Conservation (phyloP, 108 stramenopile species). For the Cyclotella kingstonii region DNA sequence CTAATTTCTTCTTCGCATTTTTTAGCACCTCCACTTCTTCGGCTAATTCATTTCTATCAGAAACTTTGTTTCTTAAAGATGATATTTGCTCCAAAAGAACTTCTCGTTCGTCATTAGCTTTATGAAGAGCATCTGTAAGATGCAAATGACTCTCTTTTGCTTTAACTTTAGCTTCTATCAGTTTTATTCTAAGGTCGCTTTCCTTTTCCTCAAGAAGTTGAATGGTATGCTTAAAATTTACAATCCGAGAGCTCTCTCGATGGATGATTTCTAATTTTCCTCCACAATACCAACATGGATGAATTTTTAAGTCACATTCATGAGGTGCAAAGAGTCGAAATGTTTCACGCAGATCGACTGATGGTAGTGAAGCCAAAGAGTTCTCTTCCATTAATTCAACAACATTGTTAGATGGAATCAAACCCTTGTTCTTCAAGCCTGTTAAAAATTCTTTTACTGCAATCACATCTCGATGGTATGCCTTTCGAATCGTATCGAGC, state of each 20-base stretch:
- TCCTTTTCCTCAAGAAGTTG: conserved; percentile 26
- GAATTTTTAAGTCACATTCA: conserved; percentile 42
- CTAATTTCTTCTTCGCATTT: conserved; percentile 10
- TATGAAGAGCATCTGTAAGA: conserved; percentile 10
- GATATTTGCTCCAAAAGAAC: conserved; percentile 33
- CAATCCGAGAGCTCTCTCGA: conserved; percentile 43
- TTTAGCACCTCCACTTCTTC: conserved; percentile 13
- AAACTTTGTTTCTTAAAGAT: conserved; percentile 24
- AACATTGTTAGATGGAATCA: background rate
- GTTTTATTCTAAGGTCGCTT: conserved; percentile 15
- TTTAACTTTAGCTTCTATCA: conserved; percentile 26
- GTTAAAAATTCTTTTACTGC: conserved; percentile 37
- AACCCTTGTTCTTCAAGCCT: conserved; percentile 11
- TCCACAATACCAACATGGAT: conserved; percentile 42
- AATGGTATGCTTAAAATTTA: conserved; percentile 35
- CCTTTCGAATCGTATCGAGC: conserved; percentile 47
- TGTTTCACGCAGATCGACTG: conserved; percentile 41
- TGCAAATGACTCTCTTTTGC: conserved; percentile 25
- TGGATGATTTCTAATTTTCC: conserved; percentile 47
- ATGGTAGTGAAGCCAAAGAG: conserved; percentile 33
- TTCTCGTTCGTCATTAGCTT: conserved; percentile 14
- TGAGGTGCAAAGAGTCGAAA: conserved; percentile 47
- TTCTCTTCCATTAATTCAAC: background rate
- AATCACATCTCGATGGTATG: conserved; percentile 50
- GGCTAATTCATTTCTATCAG: conserved; percentile 24